Conservation (phyloP, 257 asterid species). For the Solanum chmielewskii region DNA sequence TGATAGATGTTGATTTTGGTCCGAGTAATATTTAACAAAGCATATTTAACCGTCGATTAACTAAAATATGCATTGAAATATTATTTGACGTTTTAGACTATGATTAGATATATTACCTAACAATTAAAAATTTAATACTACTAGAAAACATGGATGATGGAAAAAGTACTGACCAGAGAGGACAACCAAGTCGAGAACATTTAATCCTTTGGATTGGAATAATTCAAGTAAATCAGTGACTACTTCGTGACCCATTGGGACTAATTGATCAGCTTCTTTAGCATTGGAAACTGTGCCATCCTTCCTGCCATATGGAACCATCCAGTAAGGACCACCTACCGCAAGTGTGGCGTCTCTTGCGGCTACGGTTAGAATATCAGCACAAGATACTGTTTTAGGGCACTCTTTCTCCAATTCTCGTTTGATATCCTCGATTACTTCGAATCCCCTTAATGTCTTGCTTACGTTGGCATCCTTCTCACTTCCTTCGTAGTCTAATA, state of each 20-base stretch:
- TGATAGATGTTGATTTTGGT: neutral
- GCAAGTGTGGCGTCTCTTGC: constrained; percentile 67
- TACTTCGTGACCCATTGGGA: constrained; percentile 63
- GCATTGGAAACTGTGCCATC: constrained; percentile 61
- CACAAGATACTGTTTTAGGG: constrained; percentile 69
- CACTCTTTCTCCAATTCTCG: constrained; percentile 48
- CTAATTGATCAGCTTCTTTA: constrained; percentile 36
- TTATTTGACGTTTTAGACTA: neutral
- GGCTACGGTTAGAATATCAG: constrained; percentile 62
- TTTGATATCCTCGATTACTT: constrained; percentile 55
- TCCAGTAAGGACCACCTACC: constrained; percentile 81
- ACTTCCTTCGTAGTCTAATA: constrained; percentile 48
- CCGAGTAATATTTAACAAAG: neutral
- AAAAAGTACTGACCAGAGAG: constrained; percentile 42
- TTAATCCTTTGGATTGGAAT: constrained; percentile 59
- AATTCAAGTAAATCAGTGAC: constrained; percentile 36
- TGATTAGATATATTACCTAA: neutral
- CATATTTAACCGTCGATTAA: neutral
- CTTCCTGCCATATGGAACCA: constrained; percentile 72
- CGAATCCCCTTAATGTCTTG: constrained; percentile 56
- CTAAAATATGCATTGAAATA: neutral
- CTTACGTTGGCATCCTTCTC: constrained; percentile 47
- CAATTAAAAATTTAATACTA: neutral
- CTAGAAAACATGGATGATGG: neutral
- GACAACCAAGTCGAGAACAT: constrained; percentile 56